These are phyloP conservation scores for Hydnum rufescens DNA, from an alignment of 768 basidiomycete genomes.

Conservation along the genomic window DNA sequence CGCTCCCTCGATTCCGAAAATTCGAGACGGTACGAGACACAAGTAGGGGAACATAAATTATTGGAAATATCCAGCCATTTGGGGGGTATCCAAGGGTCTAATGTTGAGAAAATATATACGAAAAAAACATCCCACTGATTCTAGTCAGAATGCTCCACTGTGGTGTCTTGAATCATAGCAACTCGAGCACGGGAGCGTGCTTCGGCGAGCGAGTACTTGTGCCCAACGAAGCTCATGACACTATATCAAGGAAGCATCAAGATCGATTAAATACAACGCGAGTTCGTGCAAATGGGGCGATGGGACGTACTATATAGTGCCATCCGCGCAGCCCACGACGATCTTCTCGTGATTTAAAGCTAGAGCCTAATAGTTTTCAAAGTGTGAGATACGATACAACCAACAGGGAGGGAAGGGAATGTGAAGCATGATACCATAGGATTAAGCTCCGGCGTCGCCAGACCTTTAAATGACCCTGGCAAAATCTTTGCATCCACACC, in stretches of 20 bases:
- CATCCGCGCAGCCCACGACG: slow-evolving; percentile 79
- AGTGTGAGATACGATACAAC: background rate
- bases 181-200: background rate
- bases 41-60: too few species aligned
- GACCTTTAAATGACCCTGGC: slow-evolving; percentile 50
- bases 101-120: too few species aligned
- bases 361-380: slow-evolving; percentile 22
- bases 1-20: too few species aligned
- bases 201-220: slow-evolving; percentile 23
- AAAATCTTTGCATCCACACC: slow-evolving; percentile 31
- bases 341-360: slow-evolving; percentile 80
- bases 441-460: slow-evolving; percentile 80
- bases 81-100: too few species aligned
- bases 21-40: too few species aligned
- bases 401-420: background rate
- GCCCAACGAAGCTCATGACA: slow-evolving; percentile 43
- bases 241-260: slow-evolving; percentile 17
- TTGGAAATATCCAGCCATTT: too few species aligned
- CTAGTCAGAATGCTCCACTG: too few species aligned
- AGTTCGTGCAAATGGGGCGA: slow-evolving; percentile 6
- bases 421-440: slow-evolving; percentile 41
- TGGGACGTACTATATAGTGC: slow-evolving; percentile 62
- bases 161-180: background rate
- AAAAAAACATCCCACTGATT: too few species aligned
- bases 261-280: background rate